These are phyloP conservation scores for Blastomyces silverae DNA, from an alignment of 2,329 filamentous ascomycete genomes.

Conservation along the genomic window DNA sequence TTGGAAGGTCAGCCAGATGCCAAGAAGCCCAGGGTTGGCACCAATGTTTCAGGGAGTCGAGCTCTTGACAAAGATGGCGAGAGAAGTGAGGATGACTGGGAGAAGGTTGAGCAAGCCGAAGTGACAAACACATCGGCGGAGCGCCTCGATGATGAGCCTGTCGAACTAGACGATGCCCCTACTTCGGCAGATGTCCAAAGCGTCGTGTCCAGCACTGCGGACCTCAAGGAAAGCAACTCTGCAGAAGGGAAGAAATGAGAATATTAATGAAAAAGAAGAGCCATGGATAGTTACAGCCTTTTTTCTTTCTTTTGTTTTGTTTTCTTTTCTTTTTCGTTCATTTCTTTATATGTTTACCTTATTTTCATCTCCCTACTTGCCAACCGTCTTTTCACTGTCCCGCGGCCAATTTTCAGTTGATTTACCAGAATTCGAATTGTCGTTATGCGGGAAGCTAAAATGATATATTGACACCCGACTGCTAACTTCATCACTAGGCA, in stretches of 20 bases:
- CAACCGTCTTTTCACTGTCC: background rate
- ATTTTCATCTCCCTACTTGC: background rate
- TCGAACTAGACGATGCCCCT: constrained; percentile 29
- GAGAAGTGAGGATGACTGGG: constrained; percentile 37
- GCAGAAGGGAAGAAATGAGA: constrained; percentile 8
- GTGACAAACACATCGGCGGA: constrained; percentile 23
- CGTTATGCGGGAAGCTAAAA: background rate
- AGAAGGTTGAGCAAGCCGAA: constrained; percentile 32
- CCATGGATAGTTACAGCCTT: background rate
- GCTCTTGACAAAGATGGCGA: constrained; percentile 22
- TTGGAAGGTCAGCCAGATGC: constrained; percentile 39
- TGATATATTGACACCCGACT: background rate
- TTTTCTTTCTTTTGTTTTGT: background rate
- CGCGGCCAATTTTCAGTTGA: background rate
- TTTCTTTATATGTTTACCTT: background rate
- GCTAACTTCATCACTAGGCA: background rate
- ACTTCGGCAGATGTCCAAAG: constrained; percentile 32
- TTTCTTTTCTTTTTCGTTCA: background rate
- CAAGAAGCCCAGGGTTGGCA: constrained; percentile 44
- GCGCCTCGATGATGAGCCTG: constrained; percentile 31
- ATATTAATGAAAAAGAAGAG: background rate
- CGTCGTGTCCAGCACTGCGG: constrained; percentile 31
- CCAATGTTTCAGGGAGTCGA: constrained; percentile 12
- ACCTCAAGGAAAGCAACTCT: constrained; percentile 16
- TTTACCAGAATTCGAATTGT: background rate